Percentiles rank a stretch among this genome's conserved stretches.
Conservation (phyloP, 345 rosid genomes). For the Acer saccharum region DNA sequence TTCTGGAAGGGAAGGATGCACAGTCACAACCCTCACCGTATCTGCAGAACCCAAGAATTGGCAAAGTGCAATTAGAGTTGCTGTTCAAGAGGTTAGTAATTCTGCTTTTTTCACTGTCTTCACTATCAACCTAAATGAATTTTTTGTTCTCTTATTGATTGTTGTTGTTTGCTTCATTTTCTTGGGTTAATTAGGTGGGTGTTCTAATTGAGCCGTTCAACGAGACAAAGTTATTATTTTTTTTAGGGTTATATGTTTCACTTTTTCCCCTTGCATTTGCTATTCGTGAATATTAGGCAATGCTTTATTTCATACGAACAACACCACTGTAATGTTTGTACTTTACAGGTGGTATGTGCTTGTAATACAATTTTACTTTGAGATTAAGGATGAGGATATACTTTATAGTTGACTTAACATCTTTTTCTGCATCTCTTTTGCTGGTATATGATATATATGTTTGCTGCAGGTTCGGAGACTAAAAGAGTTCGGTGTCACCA, state of each 20-base stretch:
- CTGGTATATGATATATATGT: slow-evolving; percentile 14
- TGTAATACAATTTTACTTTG: background rate
- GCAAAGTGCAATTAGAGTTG: slow-evolving; percentile 92
- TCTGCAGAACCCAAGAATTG: slow-evolving; percentile 98
- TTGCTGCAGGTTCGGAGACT: slow-evolving; percentile 84
- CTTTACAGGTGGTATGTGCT: background rate
- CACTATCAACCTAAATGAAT: background rate
- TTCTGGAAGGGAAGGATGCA: slow-evolving; percentile 99
- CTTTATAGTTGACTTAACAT: background rate
- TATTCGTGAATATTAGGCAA: background rate
- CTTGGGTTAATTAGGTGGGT: background rate
- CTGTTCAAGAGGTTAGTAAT: slow-evolving; percentile 90
- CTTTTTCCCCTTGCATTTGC: background rate
- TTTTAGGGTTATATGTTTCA: background rate
- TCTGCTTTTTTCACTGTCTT: slow-evolving; percentile 20
- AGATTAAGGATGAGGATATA: background rate
- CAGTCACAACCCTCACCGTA: slow-evolving; percentile 97
- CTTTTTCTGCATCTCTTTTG: slow-evolving; percentile 5
- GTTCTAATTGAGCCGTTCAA: background rate
- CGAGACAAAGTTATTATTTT: background rate
- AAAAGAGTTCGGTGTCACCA: slow-evolving; percentile 98
- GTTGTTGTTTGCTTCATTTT: slow-evolving; percentile 2
- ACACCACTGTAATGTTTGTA: background rate
- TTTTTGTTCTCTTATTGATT: slow-evolving; percentile 18
- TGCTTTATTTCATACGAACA: background rate